phyloP scores from a whole-genome alignment of 257 asterid species.

The Solanum etuberosum region DNA sequence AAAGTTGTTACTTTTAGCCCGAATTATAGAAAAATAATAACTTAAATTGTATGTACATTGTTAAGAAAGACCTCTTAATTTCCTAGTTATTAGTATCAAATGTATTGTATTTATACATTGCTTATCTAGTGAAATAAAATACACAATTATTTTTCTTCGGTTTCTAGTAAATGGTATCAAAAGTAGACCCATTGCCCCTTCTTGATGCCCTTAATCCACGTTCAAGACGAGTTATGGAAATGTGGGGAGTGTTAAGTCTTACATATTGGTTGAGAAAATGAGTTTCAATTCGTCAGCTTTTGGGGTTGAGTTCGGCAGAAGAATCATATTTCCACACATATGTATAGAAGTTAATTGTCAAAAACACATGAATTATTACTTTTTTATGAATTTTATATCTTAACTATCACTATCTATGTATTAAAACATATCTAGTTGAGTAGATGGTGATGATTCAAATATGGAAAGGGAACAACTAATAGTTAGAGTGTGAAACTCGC shows the following conservation, averaged over 20 bases:
- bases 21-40: not conserved
- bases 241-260: not conserved
- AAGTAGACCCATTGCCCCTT: not conserved
- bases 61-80: no score
- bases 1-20: not conserved
- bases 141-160: fast-evolving
- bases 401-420: no score
- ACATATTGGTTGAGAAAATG: not conserved
- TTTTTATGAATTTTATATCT: not conserved
- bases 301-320: not conserved
- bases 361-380: fast-evolving
- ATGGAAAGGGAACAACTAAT: no score
- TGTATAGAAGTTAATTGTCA: not conserved
- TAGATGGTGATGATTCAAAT: not conserved
- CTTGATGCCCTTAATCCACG: not conserved
- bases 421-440: not conserved
- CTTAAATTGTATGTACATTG: no score
- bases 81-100: not conserved
- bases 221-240: not conserved
- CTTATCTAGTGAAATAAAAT: not conserved
- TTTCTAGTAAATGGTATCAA: not conserved
- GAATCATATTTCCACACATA: no score
- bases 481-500: no score
- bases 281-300: not conserved
- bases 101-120: not conserved